Evolutionary conservation across 257 asterid species (phyloP).

Genomic region (Nicotiana tabacum): DNA sequence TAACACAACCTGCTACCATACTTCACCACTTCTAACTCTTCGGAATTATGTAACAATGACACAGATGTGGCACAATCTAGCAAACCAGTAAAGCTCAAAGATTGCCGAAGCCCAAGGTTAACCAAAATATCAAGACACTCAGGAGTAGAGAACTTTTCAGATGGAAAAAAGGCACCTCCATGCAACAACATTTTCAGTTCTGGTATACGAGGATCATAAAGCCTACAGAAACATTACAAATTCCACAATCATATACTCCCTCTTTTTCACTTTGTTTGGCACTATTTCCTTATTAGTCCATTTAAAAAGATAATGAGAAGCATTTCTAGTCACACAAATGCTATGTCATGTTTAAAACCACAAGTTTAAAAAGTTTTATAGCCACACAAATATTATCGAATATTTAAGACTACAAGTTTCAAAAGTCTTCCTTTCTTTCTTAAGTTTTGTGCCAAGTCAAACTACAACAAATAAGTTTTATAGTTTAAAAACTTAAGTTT

Average conservation of each 20-base stretch:
- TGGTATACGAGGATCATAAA: constrained; percentile 85
- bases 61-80: constrained; percentile 88
- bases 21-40: constrained; percentile 41
- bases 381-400: no score
- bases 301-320: no score
- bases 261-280: no score
- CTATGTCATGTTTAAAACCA: no score
- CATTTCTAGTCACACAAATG: no score
- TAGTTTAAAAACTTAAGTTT: no score
- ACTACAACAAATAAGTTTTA: no score
- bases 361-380: no score
- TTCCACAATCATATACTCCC: neutral
- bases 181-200: constrained; percentile 63
- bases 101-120: constrained; percentile 70
- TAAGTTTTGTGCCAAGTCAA: no score
- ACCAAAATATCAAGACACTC: constrained; percentile 63
- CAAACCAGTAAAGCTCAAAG: constrained; percentile 61
- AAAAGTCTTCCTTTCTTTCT: no score
- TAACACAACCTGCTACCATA: constrained; percentile 62
- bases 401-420: no score
- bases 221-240: constrained; percentile 47
- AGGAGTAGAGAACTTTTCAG: constrained; percentile 62
- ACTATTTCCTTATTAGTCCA: no score
- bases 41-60: constrained; percentile 49
- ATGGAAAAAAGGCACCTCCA: constrained; percentile 68